Evolutionary conservation across 2,329 filamentous ascomycete species (phyloP).

Genomic region (Phialocephala sp.): DNA sequence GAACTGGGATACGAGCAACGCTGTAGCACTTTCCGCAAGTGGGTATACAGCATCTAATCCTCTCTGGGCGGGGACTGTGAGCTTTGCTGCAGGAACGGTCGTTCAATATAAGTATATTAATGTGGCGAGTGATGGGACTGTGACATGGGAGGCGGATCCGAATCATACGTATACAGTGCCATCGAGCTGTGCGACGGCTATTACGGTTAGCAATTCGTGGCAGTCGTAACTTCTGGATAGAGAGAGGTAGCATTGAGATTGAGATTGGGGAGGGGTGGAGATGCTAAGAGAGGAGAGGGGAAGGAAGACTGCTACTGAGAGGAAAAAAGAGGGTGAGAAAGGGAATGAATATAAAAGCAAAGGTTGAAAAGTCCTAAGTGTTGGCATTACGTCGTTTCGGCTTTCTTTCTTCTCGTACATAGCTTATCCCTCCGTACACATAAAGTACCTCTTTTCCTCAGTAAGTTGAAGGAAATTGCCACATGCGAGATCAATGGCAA

Average conservation of each 20-base stretch:
- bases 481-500: too few species aligned
- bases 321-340: neutral
- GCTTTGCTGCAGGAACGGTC: constrained; percentile 58
- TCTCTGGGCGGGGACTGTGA: constrained; percentile 64
- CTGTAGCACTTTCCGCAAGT: constrained; percentile 61
- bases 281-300: neutral
- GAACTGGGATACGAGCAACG: constrained; percentile 62
- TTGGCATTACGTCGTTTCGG: constrained; percentile 17
- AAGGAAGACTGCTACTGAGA: neutral
- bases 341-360: constrained; percentile 1
- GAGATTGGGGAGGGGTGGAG: too few species aligned
- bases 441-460: too few species aligned
- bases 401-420: constrained; percentile 18
- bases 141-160: constrained; percentile 68
- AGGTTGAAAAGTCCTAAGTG: constrained; percentile 10
- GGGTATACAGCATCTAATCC: constrained; percentile 64
- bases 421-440: neutral
- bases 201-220: constrained; percentile 35
- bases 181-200: constrained; percentile 33
- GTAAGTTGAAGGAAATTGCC: too few species aligned
- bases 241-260: too few species aligned
- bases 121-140: constrained; percentile 56
- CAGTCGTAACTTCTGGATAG: constrained; percentile 23
- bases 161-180: constrained; percentile 41
- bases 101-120: constrained; percentile 75